These are phyloP conservation scores for Cladosporium sp. DNA, from an alignment of 2,329 filamentous ascomycete species.

Conservation along the genomic window DNA sequence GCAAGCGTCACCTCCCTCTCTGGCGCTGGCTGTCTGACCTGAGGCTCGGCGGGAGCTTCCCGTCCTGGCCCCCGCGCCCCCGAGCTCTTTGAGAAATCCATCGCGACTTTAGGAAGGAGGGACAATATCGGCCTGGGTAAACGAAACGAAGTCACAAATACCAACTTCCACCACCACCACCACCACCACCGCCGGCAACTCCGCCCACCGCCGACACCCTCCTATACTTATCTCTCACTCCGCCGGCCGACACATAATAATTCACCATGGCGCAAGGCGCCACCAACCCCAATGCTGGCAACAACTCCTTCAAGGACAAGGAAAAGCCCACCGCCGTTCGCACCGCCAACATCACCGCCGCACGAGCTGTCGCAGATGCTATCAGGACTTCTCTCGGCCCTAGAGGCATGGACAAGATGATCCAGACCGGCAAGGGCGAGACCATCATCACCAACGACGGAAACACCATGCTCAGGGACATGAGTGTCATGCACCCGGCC, in stretches of 20 bases:
- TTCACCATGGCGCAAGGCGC: conserved; percentile 37
- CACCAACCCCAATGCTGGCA: conserved; percentile 48
- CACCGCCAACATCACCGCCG: conserved; percentile 93
- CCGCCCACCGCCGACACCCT: too few relatives aligned
- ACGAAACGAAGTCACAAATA: neutral
- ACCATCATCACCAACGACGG: conserved; percentile 99
- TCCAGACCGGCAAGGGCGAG: conserved; percentile 92
- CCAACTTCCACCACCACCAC: too few relatives aligned
- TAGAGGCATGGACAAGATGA: conserved; percentile 99
- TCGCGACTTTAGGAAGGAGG: neutral
- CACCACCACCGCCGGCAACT: neutral
- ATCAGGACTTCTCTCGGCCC: conserved; percentile 95
- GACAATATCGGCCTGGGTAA: neutral
- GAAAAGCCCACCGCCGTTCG: conserved; percentile 98
- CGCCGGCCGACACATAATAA: neutral
- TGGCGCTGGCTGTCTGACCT: neutral
- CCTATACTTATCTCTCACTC: conserved; percentile 1
- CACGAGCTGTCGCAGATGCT: conserved; percentile 95
- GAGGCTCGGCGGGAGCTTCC: neutral
- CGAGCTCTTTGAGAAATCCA: neutral
- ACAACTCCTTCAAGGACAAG: conserved; percentile 75
- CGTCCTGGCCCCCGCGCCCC: neutral
- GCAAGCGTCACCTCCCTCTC: neutral
- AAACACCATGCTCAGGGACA: conserved; percentile 98
- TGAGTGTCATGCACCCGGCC: conserved; percentile 99